These are phyloP conservation scores for Selenicereus undatus DNA, from an alignment of 148 eudicot species.

Conservation along the genomic window DNA sequence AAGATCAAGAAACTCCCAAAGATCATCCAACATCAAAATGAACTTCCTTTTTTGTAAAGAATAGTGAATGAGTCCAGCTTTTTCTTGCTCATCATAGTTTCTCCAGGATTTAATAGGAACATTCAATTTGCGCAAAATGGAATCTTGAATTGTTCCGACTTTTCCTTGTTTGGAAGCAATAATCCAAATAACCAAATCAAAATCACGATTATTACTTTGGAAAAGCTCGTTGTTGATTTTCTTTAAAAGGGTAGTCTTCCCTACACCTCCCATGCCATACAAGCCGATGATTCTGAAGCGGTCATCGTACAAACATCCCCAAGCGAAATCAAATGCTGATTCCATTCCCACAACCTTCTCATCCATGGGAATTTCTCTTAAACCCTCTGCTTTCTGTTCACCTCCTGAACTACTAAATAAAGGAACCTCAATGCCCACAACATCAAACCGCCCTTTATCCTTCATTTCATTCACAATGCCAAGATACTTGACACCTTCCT, in stretches of 20 bases:
- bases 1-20: conserved; percentile 25
- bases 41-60: conserved; percentile 18
- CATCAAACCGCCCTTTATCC: background rate
- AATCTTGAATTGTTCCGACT: background rate
- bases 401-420: background rate
- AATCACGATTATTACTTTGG: background rate
- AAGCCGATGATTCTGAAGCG: conserved; percentile 10
- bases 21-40: conserved; percentile 20
- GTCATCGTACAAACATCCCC: background rate
- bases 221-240: conserved; percentile 13
- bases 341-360: conserved; percentile 11
- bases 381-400: background rate
- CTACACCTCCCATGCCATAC: conserved; percentile 14
- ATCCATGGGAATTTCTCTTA: conserved; percentile 5
- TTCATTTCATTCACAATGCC: background rate
- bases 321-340: background rate
- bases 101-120: background rate
- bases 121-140: background rate
- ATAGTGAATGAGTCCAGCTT: background rate
- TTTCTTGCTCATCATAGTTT: conserved; percentile 16
- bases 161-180: background rate
- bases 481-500: background rate
- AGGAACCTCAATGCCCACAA: background rate
- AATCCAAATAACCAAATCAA: conserved; percentile 17
- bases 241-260: background rate